A percentile compares a stretch with the other conserved stretches of the same genome.
These are phyloP conservation scores for Cunninghamia lanceolata DNA, from an alignment of 75 land plant species.

Conservation along the genomic window DNA sequence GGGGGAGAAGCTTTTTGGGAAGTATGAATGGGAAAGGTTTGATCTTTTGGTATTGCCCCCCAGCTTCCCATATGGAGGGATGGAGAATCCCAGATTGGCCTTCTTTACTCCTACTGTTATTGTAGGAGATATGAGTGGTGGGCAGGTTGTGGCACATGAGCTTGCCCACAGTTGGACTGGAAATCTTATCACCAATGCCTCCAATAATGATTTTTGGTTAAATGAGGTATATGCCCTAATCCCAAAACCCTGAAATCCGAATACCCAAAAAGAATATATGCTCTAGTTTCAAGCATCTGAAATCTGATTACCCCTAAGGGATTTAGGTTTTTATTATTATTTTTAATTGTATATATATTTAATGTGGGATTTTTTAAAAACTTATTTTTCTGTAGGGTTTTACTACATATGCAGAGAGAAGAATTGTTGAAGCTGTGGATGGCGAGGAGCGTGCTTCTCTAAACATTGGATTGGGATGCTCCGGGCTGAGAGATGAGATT, in stretches of 20 bases:
- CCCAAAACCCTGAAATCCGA: background rate
- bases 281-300: too few relatives aligned
- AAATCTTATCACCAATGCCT: slow-evolving; percentile 84
- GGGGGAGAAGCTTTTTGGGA: slow-evolving; percentile 81
- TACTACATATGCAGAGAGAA: slow-evolving; percentile 87
- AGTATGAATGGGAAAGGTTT: slow-evolving; percentile 86
- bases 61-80: slow-evolving; percentile 94
- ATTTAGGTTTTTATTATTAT: too few relatives aligned
- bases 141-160: slow-evolving; percentile 91
- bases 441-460: slow-evolving; percentile 71
- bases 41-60: slow-evolving; percentile 84
- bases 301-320: background rate
- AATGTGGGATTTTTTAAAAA: background rate
- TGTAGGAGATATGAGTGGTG: slow-evolving; percentile 77
- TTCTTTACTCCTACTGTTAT: slow-evolving; percentile 90
- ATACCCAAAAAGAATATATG: background rate
- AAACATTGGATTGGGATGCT: slow-evolving; percentile 85
- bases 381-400: slow-evolving; percentile 53
- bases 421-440: slow-evolving; percentile 83
- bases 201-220: slow-evolving; percentile 91
- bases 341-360: too few relatives aligned
- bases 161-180: slow-evolving; percentile 99
- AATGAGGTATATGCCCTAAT: slow-evolving; percentile 63
- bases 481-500: slow-evolving; percentile 56
- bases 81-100: slow-evolving; percentile 96